A percentile compares a stretch with the other conserved stretches of the same genome.
phyloP scores from a whole-genome alignment of 169 alveolate species.

The Cryptosporidium parvum region DNA sequence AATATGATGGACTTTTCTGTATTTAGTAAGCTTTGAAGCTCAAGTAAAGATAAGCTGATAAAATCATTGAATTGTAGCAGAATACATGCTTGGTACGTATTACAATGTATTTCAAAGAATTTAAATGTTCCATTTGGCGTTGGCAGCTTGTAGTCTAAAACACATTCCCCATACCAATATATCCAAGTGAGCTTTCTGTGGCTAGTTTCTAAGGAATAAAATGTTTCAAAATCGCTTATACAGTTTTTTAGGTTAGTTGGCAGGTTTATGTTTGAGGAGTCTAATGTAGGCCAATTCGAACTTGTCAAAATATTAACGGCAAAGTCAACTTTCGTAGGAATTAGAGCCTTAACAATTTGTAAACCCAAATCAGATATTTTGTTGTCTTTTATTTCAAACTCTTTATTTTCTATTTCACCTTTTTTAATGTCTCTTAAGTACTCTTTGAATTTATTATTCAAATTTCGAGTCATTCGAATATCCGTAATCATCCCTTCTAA shows the following conservation, averaged over 20 bases:
- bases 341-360: conserved; percentile 8
- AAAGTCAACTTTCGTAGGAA: conserved; percentile 78
- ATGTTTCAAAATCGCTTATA: conserved; percentile 79
- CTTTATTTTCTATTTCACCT: conserved; percentile 49
- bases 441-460: conserved; percentile 75
- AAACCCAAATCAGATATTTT: neutral
- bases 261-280: conserved; percentile 72
- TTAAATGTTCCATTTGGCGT: conserved; percentile 13
- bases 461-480: conserved; percentile 79
- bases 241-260: conserved; percentile 79
- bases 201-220: conserved; percentile 81
- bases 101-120: conserved; percentile 78
- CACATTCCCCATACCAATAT: conserved; percentile 83
- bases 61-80: conserved; percentile 82
- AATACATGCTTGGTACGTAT: conserved; percentile 84
- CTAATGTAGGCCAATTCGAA: conserved; percentile 88
- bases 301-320: conserved; percentile 86
- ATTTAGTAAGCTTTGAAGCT: conserved; percentile 15
- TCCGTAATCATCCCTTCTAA: conserved; percentile 90
- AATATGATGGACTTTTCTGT: conserved; percentile 27
- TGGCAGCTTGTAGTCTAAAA: conserved; percentile 52
- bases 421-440: conserved; percentile 2
- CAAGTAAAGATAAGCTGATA: conserved; percentile 11
- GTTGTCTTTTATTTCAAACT: conserved; percentile 11
- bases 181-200: conserved; percentile 89